Base-by-base conservation (phyloP, 225 moss, liverwort and hornwort species). In the Ulota crispa region DNA sequence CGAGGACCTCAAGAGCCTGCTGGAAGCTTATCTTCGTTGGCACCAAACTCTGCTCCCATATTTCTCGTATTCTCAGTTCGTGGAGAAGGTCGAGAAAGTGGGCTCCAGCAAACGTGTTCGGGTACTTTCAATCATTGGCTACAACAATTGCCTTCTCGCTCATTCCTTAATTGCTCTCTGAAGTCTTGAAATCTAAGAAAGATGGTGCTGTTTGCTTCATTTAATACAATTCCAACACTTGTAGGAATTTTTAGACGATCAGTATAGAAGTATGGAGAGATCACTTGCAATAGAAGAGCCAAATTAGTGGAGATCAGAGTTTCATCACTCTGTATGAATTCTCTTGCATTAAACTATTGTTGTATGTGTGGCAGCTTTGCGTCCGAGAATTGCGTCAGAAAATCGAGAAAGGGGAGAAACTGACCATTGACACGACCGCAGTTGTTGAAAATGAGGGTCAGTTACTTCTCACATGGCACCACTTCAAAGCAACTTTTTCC, bases 11-110 rank as follows among this genome's bases (percentile, higher is more conserved):
- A 93, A 87, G 78, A 89, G 92, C 53, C 72, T 99, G 79, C 54
- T 99, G 62, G 98, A 92, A 82, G 93, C 96, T 0, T 99, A 94
- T 41, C 75, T 93, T 77, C 91, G 92, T 8, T 99, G 98, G 96
- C 96, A 99, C 72, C 86, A 94, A 20, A 90, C 70, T 6, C 64
- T 96, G 78, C 84, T 96, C 70, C 94, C 98, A 0, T 99, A 94
- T 70, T 94, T 65, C 70, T 91, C 94, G 12, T 99, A 93, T 80
- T 94, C 93, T n/a, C 96, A 99, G 72, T 99, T 99, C 64, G 94
- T 99, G 52, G 94, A 91, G 69, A 96, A 96, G 84, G 89, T 99
- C 73, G 96, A 96, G 89, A 93, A 92, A 76, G 60, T 94, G 30
- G 98, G 95, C 54, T 83, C 85, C 2, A 85, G 64, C 14, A 96